Base-by-base conservation (phyloP, 1,284 basidiomycete species). In the Somion occarium region DNA sequence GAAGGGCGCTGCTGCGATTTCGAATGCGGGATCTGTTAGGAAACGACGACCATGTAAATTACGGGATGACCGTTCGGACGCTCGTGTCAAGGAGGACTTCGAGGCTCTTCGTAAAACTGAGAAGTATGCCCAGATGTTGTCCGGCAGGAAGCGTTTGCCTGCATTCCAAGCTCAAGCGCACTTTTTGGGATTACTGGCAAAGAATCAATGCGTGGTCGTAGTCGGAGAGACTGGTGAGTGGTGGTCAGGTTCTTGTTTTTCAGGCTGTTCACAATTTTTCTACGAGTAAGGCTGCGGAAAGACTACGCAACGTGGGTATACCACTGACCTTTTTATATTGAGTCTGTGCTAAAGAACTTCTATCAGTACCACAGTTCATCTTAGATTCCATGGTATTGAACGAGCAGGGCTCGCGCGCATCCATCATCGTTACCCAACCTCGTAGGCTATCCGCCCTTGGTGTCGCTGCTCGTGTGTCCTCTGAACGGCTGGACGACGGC, bases 391-490 rank as follows among this genome's bases (percentile, higher is more conserved):
- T 91, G 44, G 94, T 97, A 53, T 59, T 71, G 5, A 69, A 75
- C 0, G 74, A 76, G 3, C 68, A 71, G 26, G 93, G 92, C 9
- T 81, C 85, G 12, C 73, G 75, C 27, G 83, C 85, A 38, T 89
- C 82, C 20, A 93, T 98, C 48, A 73, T 98, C 42, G 77, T 96
- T 12, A 97, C 95, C 1, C 94, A 98, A 63, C 94, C 94, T 13
- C 81, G 95, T 20, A 80, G 93, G 61, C 82, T 98, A 12, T 91
- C 91, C 22, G 94, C 94, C 0, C 85, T 96, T 54, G 91, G 92
- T 2, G 91, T 98, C 3, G 91, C 94, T 2, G 77, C 86, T 15
- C 85, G 94, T 50, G 94, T 98, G 13, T 91, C 92, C 4, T 73
- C 85, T 38, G 94, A 98, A 66, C 80, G 93, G 2, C 71, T 87